Evolutionary conservation across 177 flowering plant genomes (phyloP).

Genomic region (Vitis hybrid): DNA sequence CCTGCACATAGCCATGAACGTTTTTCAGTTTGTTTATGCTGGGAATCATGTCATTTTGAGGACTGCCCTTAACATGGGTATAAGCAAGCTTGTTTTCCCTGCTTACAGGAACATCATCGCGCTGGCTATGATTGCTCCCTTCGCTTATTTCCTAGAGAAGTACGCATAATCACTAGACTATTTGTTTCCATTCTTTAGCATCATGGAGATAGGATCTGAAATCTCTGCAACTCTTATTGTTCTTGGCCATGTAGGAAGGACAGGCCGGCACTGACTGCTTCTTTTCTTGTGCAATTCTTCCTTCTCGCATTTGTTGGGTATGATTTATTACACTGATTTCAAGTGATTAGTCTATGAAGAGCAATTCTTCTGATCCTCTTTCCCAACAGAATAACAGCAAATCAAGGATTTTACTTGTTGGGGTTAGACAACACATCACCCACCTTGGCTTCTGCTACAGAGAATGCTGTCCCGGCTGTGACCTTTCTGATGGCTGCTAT

Average conservation of each 20-base stretch:
- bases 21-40: slow-evolving; percentile 17
- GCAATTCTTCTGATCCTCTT: background rate
- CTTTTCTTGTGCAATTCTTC: slow-evolving; percentile 21
- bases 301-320: slow-evolving; percentile 30
- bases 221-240: background rate
- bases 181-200: too few relatives aligned
- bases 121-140: slow-evolving; percentile 16
- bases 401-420: slow-evolving; percentile 28
- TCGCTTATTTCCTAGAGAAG: slow-evolving; percentile 29
- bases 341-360: too few relatives aligned
- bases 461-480: slow-evolving; percentile 29
- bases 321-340: background rate
- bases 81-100: slow-evolving; percentile 34
- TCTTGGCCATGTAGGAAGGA: slow-evolving; percentile 18
- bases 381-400: slow-evolving; percentile 21
- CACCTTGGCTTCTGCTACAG: slow-evolving; percentile 27
- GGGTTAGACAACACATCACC: slow-evolving; percentile 32
- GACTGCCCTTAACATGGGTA: slow-evolving; percentile 27
- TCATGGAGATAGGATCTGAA: background rate
- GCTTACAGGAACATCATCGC: slow-evolving; percentile 28
- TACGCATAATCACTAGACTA: background rate
- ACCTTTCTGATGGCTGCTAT: slow-evolving; percentile 30
- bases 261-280: slow-evolving; percentile 18
- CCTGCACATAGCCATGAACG: slow-evolving; percentile 21
- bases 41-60: slow-evolving; percentile 24